These are phyloP conservation scores for Cyclostephanos tholiformis DNA, from an alignment of 108 stramenopile genomes.

Conservation along the genomic window DNA sequence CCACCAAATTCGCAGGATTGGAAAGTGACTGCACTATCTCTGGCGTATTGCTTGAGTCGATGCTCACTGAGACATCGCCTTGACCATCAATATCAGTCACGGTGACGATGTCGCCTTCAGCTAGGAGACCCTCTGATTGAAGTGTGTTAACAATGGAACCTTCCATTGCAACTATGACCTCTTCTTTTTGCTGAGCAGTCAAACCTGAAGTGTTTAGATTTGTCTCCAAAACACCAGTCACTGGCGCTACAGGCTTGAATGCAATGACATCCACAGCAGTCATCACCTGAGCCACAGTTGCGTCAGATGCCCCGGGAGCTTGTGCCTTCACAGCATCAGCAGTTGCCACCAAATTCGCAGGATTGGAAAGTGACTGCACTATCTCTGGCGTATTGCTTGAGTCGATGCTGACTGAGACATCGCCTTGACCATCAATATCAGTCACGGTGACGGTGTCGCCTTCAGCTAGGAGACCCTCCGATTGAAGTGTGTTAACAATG, in stretches of 20 bases:
- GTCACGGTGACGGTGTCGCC: conserved; percentile 19
- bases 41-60: not conserved
- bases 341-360: not conserved
- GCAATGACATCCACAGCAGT: not conserved
- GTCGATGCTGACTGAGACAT: conserved; percentile 9
- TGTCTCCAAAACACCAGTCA: not conserved
- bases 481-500: not conserved
- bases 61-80: not conserved
- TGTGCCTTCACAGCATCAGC: not conserved
- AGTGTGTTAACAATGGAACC: not conserved
- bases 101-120: conserved; percentile 4
- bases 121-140: conserved; percentile 6
- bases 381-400: not conserved
- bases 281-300: not conserved
- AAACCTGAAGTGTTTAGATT: not conserved
- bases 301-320: too few relatives aligned
- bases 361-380: not conserved
- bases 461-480: conserved; percentile 13
- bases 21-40: not conserved
- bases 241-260: not conserved
- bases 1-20: conserved; percentile 1
- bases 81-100: conserved; percentile 3
- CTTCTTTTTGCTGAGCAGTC: conserved; percentile 1
- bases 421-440: conserved; percentile 19
- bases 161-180: not conserved